Base-by-base conservation (phyloP, 2,329 filamentous ascomycete species). In the Scytalidium lignicola region DNA sequence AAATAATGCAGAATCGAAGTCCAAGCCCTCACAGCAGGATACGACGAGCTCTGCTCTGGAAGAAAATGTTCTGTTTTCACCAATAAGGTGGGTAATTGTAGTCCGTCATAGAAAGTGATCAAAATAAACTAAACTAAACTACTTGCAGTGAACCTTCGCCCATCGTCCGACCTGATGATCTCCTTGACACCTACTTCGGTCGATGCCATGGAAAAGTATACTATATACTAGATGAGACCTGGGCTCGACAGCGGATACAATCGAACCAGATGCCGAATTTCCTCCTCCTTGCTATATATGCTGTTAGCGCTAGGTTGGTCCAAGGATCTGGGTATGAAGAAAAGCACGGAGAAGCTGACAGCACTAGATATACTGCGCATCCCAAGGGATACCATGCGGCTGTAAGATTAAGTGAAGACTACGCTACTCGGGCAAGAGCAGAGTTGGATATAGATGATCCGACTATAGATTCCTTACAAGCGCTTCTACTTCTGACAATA, bases 141-240 rank as follows among this genome's bases (percentile, higher is more conserved):
- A 13, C 15, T 42, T 48, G 49, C 48, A 79, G 75, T 54, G 74
- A 75, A 46, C 67, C 69, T 43, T 71, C 75, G 2, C 70, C 70
- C 6, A 64, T 65, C 1, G 69, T 81, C 15, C 75, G 80, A 45
- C 75, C 78, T 1, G 83, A 88, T 59, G 70, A 76, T 1, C 71
- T 90, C 22, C 71, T 95, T 23, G 85, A 95, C 60, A 85, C 84
- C 5, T 95, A 91, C 65, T 95, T 95, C 64, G 71, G 76, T 19
- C 80, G 86, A 45, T 81, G 91, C 37, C 89, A 95, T 64, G 86
- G 85, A 45, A 92, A 90, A 62, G 88, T 89, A 1, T 93, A 86
- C 57, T 82, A 88, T 61, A 84, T 95, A 46, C 73, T 95, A 3
- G 88, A 95, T 61, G 89, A 95, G 66, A 74, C 83, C 0, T 81